These are phyloP conservation scores for Sordaria brevicollis DNA, from an alignment of 495 filamentous ascomycete genomes.

Conservation along the genomic window DNA sequence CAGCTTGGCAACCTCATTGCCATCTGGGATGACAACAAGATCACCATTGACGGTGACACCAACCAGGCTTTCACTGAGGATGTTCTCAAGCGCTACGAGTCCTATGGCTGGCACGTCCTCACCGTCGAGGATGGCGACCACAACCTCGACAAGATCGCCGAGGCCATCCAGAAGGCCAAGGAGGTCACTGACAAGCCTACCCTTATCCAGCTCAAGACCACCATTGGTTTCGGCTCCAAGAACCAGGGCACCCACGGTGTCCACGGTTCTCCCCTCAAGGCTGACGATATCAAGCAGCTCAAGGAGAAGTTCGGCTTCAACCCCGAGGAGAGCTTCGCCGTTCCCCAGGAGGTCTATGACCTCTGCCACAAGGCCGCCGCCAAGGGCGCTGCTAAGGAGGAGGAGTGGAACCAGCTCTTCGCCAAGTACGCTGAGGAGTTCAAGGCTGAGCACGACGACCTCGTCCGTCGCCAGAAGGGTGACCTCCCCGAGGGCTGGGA, in stretches of 20 bases:
- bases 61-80: conserved; percentile 96
- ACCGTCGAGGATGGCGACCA: conserved; percentile 83
- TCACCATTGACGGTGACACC: conserved; percentile 86
- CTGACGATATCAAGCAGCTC: conserved; percentile 81
- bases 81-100: conserved; percentile 86
- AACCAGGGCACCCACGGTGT: conserved; percentile 89
- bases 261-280: conserved; percentile 90
- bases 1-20: conserved; percentile 95
- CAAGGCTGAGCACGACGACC: conserved; percentile 67
- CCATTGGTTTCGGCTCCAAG: conserved; percentile 94
- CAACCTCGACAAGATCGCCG: conserved; percentile 81
- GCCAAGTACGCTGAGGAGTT: conserved; percentile 71
- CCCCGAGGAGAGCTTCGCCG: conserved; percentile 84
- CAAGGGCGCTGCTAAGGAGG: conserved; percentile 78
- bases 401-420: conserved; percentile 92
- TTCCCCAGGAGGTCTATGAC: conserved; percentile 92
- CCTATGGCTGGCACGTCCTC: conserved; percentile 94
- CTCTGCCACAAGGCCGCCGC: conserved; percentile 70
- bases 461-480: conserved; percentile 69
- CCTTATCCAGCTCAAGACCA: conserved; percentile 94
- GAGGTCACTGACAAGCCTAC: conserved; percentile 91
- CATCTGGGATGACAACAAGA: conserved; percentile 98
- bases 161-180: conserved; percentile 74
- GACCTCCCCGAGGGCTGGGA: conserved; percentile 96
- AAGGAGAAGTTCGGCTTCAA: conserved; percentile 95